Percentiles rank a stretch among this genome's conserved stretches.
phyloP scores from a whole-genome alignment of 257 asterid genomes.

The Lithospermum erythrorhizon region DNA sequence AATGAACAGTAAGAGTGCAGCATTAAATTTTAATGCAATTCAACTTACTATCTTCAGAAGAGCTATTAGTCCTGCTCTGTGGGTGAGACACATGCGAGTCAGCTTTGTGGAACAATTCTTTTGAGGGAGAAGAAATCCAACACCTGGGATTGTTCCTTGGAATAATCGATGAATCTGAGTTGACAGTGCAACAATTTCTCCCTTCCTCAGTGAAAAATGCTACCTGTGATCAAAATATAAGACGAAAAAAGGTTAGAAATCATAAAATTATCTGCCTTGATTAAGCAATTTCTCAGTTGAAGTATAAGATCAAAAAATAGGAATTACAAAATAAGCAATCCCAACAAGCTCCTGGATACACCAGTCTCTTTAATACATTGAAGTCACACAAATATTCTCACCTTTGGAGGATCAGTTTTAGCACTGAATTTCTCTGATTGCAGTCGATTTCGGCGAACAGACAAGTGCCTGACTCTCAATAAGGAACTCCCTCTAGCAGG shows the following conservation, averaged over 20 bases:
- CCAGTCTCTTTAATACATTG: neutral
- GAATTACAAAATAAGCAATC: no score
- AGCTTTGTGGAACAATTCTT: conserved; percentile 2
- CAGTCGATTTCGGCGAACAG: conserved; percentile 9
- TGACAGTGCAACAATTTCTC: conserved; percentile 5
- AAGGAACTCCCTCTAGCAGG: conserved; percentile 3
- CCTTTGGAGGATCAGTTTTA: conserved; percentile 19
- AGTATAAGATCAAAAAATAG: no score
- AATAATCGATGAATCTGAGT: conserved; percentile 9
- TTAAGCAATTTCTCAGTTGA: no score
- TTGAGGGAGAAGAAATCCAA: conserved; percentile 11
- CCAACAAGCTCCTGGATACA: no score
- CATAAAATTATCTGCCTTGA: no score
- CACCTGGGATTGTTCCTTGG: conserved; percentile 22
- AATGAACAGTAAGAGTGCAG: neutral
- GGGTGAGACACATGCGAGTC: conserved; percentile 4
- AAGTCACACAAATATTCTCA: conserved; percentile 13
- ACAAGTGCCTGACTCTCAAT: conserved; percentile 12
- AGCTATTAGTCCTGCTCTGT: conserved; percentile 7
- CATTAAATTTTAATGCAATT: neutral
- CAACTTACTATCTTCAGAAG: conserved; percentile 14
- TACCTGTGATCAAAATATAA: conserved; percentile 11
- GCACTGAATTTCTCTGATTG: conserved; percentile 15
- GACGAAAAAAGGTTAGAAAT: neutral
- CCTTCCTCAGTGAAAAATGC: conserved; percentile 19